Evolutionary conservation across 805 yeast species (phyloP).

Genomic region (Kazachstania psychrophila): DNA sequence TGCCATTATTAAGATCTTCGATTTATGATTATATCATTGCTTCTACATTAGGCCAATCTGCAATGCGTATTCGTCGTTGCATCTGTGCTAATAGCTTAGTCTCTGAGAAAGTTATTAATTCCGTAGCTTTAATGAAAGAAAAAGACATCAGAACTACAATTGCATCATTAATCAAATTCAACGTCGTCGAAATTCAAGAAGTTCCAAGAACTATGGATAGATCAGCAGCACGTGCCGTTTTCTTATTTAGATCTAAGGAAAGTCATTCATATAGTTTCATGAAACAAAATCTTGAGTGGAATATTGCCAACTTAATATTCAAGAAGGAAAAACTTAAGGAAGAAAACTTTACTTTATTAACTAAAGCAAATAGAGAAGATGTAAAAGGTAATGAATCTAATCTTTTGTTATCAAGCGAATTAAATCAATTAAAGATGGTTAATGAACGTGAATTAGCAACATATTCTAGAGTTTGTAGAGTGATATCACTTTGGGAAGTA

Average conservation of each 20-base stretch:
- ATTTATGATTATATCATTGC: conserved; percentile 51
- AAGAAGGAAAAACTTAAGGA: conserved; percentile 47
- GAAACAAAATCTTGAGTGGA: conserved; percentile 40
- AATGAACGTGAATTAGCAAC: conserved; percentile 48
- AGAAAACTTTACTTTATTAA: conserved; percentile 57
- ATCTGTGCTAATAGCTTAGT: conserved; percentile 59
- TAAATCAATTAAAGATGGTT: conserved; percentile 56
- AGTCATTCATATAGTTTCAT: conserved; percentile 39
- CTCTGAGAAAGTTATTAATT: conserved; percentile 77
- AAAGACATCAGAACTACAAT: conserved; percentile 65
- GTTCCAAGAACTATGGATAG: conserved; percentile 87
- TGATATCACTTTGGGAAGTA: conserved; percentile 48
- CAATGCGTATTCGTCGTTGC: conserved; percentile 69
- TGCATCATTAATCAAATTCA: conserved; percentile 54
- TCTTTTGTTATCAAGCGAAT: conserved; percentile 63
- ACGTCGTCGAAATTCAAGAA: conserved; percentile 82
- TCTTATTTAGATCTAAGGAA: conserved; percentile 65
- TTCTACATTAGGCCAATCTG: conserved; percentile 53
- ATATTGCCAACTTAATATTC: conserved; percentile 38
- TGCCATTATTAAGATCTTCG: conserved; percentile 37
- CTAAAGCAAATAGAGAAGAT: conserved; percentile 82
- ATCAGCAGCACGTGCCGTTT: conserved; percentile 82
- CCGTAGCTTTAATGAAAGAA: conserved; percentile 67
- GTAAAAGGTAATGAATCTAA: conserved; percentile 76
- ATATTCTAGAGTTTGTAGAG: conserved; percentile 46